Evolutionary conservation across 2,329 filamentous ascomycete species (phyloP).

Genomic region (Xylaria hypoxylon): DNA sequence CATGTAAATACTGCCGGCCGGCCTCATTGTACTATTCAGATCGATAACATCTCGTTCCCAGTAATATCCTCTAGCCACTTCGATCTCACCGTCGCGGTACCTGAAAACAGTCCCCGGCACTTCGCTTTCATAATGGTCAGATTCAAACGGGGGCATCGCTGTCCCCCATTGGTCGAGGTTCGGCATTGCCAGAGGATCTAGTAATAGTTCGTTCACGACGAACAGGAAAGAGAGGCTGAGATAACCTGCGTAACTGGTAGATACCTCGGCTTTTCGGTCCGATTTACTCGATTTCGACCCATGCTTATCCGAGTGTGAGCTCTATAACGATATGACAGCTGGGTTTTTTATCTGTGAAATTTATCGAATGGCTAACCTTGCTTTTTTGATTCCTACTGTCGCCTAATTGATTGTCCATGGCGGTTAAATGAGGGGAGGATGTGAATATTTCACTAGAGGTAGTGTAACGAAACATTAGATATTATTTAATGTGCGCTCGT

Average conservation of each 20-base stretch:
- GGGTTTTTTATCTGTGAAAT: not conserved
- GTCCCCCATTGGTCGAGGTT: slow-evolving; percentile 32
- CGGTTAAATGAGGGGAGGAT: not conserved
- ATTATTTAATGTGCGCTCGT: no score
- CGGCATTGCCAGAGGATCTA: not conserved
- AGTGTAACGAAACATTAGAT: not conserved
- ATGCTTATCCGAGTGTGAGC: not conserved
- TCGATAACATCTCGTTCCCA: slow-evolving; percentile 17
- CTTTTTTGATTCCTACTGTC: not conserved
- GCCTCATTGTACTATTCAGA: not conserved
- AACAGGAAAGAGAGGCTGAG: slow-evolving; percentile 33
- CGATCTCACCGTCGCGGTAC: slow-evolving; percentile 24
- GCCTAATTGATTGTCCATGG: not conserved
- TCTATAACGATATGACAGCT: not conserved
- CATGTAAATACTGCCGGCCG: not conserved
- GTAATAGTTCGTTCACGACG: slow-evolving; percentile 36
- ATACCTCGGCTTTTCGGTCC: not conserved
- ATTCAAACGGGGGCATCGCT: slow-evolving; percentile 18
- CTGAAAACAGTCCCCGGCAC: slow-evolving; percentile 20
- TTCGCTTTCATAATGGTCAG: slow-evolving; percentile 15
- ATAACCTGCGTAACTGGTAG: not conserved
- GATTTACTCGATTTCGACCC: not conserved
- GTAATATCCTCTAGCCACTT: slow-evolving; percentile 5
- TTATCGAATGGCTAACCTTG: slow-evolving; percentile 7
- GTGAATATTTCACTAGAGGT: not conserved